Conservation (phyloP, 2,329 filamentous ascomycete species). For the Simplicillium sp. region DNA sequence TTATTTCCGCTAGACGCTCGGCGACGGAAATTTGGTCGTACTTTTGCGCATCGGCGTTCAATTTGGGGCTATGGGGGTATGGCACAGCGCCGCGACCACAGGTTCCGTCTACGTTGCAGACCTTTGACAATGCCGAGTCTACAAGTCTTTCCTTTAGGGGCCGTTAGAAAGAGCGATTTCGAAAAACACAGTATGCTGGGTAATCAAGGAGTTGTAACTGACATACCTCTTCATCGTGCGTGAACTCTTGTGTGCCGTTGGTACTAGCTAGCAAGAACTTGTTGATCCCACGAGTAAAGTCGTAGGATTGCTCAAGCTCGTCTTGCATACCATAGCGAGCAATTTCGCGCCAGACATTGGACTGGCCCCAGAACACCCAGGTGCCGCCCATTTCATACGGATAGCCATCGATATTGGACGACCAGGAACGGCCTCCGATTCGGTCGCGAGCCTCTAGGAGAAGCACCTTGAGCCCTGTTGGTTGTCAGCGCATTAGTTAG, state of each 20-base stretch:
- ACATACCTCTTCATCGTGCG: conserved; percentile 29
- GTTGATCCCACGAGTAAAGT: conserved; percentile 31
- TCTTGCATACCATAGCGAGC: conserved; percentile 32
- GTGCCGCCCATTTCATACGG: conserved; percentile 39
- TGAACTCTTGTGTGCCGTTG: conserved; percentile 20
- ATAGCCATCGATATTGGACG: conserved; percentile 30
- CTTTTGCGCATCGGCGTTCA: conserved; percentile 19
- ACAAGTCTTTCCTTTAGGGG: conserved; percentile 16
- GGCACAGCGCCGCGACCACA: conserved; percentile 26
- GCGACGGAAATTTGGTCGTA: conserved; percentile 29
- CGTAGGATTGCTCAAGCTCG: conserved; percentile 26
- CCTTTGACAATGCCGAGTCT: conserved; percentile 25
- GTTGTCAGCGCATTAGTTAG: not conserved
- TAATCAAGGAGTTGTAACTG: not conserved
- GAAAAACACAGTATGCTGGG: no score
- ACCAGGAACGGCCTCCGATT: conserved; percentile 38
- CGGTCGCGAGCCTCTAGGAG: conserved; percentile 37
- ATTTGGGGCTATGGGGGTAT: conserved; percentile 25
- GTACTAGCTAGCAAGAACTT: conserved; percentile 25
- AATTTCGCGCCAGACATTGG: conserved; percentile 34
- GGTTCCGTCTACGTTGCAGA: conserved; percentile 35
- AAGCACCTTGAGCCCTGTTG: conserved; percentile 25
- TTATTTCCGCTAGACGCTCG: conserved; percentile 31
- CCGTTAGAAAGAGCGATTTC: no score
- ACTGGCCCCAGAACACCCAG: conserved; percentile 36